These are phyloP conservation scores for Colletotrichum sp. DNA, from an alignment of 2,329 filamentous ascomycete species.

Conservation along the genomic window DNA sequence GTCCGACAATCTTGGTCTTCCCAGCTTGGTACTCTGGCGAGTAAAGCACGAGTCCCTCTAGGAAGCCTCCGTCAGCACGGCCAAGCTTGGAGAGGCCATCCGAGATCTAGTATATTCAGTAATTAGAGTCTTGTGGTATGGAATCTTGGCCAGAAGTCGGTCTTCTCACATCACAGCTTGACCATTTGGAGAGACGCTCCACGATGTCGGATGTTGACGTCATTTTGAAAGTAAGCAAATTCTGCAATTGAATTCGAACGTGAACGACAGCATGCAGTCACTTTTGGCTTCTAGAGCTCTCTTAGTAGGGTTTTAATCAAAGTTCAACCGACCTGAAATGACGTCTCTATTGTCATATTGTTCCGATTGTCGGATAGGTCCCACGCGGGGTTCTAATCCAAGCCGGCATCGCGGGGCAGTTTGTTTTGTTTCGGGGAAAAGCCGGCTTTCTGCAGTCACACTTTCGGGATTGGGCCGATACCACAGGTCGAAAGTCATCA, in stretches of 20 bases:
- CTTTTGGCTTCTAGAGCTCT: background rate
- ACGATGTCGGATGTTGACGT: background rate
- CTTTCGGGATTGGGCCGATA: background rate
- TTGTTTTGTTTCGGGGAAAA: background rate
- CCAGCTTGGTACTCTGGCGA: slow-evolving; percentile 55
- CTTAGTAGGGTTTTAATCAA: background rate
- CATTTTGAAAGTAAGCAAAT: background rate
- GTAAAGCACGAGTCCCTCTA: slow-evolving; percentile 59
- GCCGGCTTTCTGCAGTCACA: background rate
- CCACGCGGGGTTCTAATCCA: fast-evolving
- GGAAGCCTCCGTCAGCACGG: slow-evolving; percentile 55
- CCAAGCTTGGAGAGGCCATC: slow-evolving; percentile 58
- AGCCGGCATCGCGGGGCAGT: background rate
- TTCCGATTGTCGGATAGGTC: background rate
- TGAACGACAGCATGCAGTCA: background rate
- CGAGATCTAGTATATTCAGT: background rate
- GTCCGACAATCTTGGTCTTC: slow-evolving; percentile 57
- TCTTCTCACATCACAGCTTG: background rate
- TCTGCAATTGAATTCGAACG: background rate
- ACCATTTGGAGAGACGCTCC: background rate
- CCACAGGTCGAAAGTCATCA: fast-evolving
- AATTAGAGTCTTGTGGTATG: background rate
- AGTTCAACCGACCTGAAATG: background rate
- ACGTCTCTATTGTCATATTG: background rate
- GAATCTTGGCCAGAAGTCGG: background rate